These are phyloP conservation scores for Comarum palustre DNA, from an alignment of 306 rosid genomes.

Conservation along the genomic window DNA sequence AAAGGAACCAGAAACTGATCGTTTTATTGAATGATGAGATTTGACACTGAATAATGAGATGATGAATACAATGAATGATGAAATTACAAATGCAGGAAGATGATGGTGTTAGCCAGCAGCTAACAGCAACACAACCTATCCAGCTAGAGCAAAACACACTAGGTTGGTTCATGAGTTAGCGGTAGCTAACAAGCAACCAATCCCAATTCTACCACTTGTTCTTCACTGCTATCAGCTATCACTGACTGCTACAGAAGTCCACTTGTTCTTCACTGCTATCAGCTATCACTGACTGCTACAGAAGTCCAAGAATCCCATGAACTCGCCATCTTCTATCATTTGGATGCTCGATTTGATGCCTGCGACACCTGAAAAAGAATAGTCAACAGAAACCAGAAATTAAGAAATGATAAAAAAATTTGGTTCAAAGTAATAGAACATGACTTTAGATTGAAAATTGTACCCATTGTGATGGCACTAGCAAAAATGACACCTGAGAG, in stretches of 20 bases:
- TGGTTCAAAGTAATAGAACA: background rate
- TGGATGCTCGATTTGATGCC: constrained; percentile 53
- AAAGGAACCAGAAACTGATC: background rate
- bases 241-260: constrained; percentile 58
- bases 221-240: constrained; percentile 25
- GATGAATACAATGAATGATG: constrained; percentile 1
- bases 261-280: no score
- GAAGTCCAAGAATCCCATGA: constrained; percentile 78
- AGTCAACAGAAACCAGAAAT: background rate
- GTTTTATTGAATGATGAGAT: background rate
- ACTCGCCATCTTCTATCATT: constrained; percentile 74
- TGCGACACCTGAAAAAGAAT: constrained; percentile 47
- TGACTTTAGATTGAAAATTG: background rate
- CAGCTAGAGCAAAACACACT: background rate
- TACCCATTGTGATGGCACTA: constrained; percentile 88
- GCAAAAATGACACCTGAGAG: constrained; percentile 84
- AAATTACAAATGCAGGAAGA: background rate
- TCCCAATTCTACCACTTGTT: no score
- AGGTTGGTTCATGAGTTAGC: constrained; percentile 34
- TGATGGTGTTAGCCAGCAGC: constrained; percentile 46
- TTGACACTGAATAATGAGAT: background rate
- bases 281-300: constrained; percentile 52
- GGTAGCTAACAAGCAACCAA: constrained; percentile 45
- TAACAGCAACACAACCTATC: constrained; percentile 29
- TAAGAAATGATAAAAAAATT: background rate